Evolutionary conservation across 371 early-diverging fungal genomes (phyloP), one percentile per base, ranked within the genome.

Genomic region (Blakeslea trispora): DNA sequence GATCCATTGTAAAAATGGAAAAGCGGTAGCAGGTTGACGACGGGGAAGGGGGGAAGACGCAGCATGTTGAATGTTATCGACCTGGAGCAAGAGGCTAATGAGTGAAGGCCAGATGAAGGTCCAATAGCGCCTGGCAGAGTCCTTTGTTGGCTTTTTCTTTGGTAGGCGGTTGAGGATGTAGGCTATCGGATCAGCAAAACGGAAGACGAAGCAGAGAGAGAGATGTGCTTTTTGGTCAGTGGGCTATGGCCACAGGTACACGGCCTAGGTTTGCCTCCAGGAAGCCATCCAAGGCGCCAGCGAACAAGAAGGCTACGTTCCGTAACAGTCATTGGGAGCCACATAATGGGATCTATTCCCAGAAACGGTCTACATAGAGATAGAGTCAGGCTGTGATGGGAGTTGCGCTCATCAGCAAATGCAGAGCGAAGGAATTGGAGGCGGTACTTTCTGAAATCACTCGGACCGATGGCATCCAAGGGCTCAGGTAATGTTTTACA

Each of bases 281-380:
- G 50, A 5, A 57, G 37, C 50, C 58, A 57, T 3, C 45, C 45
- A 28, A 57, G 32, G 14, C 50, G 43, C 51, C 45, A 57, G 0
- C 51, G 47, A 8, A 52, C 28, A 23, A 48, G 63, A 39, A 40
- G 42, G 23, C 42, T 28, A 9, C 52, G 23, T 24, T 52, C 52
- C 17, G 42, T 17, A 3, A n/a, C 18, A 14, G 42, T 40, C 24
- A 31, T n/a, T n/a, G 42, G 42, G 17, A 52, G 15, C 42, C 40
- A 43, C 10, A 52, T 19, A 2, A 52, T 43, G 23, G 52, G 42
- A 52, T 52, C 42, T 31, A 39, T 13, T 46, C 14, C 15, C 17
- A 42, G 14, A 17, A 34, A 24, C 22, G 17, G 60, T 14, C 19
- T 46, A 51, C 45, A 41, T 21, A 1, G 18, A 37, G 50, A 49